phyloP scores from a whole-genome alignment of 352 stramenopile genomes.

The Poterioochromonas sp. region DNA sequence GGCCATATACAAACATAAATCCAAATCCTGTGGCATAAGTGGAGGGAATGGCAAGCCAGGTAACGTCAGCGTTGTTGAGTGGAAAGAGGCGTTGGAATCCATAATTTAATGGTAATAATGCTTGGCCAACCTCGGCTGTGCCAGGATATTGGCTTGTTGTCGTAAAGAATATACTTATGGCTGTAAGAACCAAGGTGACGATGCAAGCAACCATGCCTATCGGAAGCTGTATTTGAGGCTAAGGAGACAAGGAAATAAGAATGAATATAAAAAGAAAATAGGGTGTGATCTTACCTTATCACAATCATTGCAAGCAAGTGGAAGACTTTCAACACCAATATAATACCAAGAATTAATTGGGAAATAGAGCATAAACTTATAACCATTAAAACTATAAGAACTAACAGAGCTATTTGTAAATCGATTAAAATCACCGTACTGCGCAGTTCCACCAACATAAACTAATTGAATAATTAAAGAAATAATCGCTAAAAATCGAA shows the following conservation, averaged over 20 bases:
- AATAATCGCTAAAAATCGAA: not conserved
- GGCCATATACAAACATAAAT: slow-evolving; percentile 28
- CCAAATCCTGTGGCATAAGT: slow-evolving; percentile 3
- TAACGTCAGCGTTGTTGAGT: not conserved
- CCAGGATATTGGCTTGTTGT: not conserved
- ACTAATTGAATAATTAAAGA: not conserved
- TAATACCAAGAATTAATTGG: slow-evolving; percentile 9
- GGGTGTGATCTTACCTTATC: no score
- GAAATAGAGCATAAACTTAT: not conserved
- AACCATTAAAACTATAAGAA: not conserved
- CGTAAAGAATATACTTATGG: not conserved
- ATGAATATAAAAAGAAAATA: no score
- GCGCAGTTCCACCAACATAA: not conserved
- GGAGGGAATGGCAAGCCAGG: not conserved
- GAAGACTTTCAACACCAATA: not conserved
- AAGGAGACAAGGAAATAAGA: no score
- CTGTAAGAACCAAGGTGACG: not conserved
- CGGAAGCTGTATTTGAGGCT: not conserved
- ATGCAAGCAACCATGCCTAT: not conserved
- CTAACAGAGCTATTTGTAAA: not conserved
- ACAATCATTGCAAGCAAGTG: not conserved
- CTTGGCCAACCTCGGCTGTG: not conserved
- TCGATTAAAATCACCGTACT: not conserved
- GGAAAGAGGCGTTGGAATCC: not conserved
- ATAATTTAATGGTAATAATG: slow-evolving; percentile 7